Evolutionary conservation across 2,329 filamentous ascomycete species (phyloP), one percentile per base, ranked within the genome.

Genomic region (Penicillium sp.): DNA sequence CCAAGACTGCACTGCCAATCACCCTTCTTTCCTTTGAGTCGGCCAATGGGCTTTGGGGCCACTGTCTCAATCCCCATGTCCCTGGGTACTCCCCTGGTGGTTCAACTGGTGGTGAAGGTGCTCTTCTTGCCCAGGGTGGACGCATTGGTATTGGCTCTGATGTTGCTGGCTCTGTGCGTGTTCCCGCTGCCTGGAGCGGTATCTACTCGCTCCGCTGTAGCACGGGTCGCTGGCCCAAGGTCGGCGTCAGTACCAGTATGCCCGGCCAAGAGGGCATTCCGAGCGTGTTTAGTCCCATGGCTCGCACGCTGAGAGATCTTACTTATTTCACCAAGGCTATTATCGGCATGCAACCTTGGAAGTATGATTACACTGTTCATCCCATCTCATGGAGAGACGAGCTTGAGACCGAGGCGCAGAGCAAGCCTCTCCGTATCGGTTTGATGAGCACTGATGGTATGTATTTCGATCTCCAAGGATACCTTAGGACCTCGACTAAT

Each of bases 271-370:
- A 96, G 66, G 91, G 90, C 0, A 83, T 96, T 28, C 84, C 89
- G 0, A 88, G 86, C 55, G 89, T 95, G 18, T 95, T 91, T 72
- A 92, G 88, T 50, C 91, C 91, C 4, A 96, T 97, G 92, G 82
- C 91, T 2, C 81, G 90, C 46, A 95, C 90, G 0, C 72, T 95
- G 50, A 81, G 84, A 55, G 91, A 96, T 64, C 73, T 96, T 53
- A 80, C 79, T 1, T 95, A 95, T 72, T 96, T 96, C 68, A 88
- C 88, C 3, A 82, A 83, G 45, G 81, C 83, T 6, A 74, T 96
- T 47, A 81, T 96, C 47, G 74, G 81, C 44, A 92, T 93, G 83
- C 76, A 88, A 70, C 89, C 90, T 0, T 96, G 91, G 91, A 85
- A 81, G 51, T 95, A 95, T 64, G 91, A 95, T 66, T 84, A 89